A percentile compares a stretch with the other conserved stretches of the same genome.
Conservation (phyloP, 2,329 filamentous ascomycete species). For the Emergomyces orientalis region DNA sequence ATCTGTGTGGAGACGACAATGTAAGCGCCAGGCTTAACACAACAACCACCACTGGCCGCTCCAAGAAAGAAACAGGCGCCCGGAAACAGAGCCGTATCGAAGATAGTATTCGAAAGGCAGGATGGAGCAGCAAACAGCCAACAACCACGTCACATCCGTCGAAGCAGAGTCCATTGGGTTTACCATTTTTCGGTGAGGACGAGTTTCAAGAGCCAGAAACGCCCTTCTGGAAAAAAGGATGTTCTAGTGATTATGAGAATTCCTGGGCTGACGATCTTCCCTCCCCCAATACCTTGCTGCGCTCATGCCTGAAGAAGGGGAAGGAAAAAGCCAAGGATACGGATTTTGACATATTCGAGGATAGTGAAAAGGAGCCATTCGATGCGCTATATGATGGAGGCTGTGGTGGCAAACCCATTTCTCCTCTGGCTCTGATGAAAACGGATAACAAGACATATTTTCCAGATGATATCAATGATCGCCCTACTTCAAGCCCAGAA, state of each 20-base stretch:
- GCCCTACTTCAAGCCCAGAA: background rate
- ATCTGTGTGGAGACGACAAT: slow-evolving; percentile 9
- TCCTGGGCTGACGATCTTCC: slow-evolving; percentile 31
- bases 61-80: background rate
- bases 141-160: background rate
- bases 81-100: background rate
- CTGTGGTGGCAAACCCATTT: background rate
- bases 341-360: background rate
- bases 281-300: slow-evolving; percentile 27
- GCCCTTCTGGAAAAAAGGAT: slow-evolving; percentile 10
- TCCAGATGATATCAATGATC: background rate
- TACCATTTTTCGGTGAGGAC: slow-evolving; percentile 16
- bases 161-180: slow-evolving; percentile 6
- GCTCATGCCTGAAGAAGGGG: background rate
- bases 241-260: slow-evolving; percentile 28
- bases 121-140: background rate
- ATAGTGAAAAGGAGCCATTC: background rate
- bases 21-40: background rate
- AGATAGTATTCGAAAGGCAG: background rate
- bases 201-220: background rate
- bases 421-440: background rate
- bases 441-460: background rate
- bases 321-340: background rate
- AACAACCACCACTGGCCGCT: background rate
- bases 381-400: background rate